Evolutionary conservation across 371 early-diverging fungal genomes (phyloP).

Genomic region (Catenaria anguillulae): DNA sequence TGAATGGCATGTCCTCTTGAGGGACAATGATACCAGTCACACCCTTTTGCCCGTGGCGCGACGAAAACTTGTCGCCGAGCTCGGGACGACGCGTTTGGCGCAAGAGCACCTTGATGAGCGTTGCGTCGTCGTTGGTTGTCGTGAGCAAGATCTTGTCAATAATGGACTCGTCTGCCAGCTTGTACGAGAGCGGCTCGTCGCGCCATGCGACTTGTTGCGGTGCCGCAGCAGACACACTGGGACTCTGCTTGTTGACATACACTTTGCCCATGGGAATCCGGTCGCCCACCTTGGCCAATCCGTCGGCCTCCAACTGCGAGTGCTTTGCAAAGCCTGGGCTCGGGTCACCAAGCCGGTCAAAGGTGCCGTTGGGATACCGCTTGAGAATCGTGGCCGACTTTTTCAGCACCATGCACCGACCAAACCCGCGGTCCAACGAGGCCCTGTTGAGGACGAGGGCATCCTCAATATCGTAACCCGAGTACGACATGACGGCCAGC

Average conservation of each 20-base stretch:
- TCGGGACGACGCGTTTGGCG: constrained; percentile 96
- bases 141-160: constrained; percentile 85
- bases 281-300: constrained; percentile 80
- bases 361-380: constrained; percentile 74
- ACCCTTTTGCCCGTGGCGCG: constrained; percentile 99
- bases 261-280: constrained; percentile 53
- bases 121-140: constrained; percentile 85
- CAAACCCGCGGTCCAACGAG: constrained; percentile 97
- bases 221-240: constrained; percentile 52
- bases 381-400: constrained; percentile 69
- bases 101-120: constrained; percentile 84
- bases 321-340: constrained; percentile 25
- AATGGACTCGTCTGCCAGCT: constrained; percentile 66
- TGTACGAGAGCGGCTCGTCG: constrained; percentile 65
- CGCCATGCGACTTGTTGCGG: constrained; percentile 13
- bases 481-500: constrained; percentile 98
- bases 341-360: constrained; percentile 74
- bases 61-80: constrained; percentile 99
- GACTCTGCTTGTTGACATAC: constrained; percentile 77
- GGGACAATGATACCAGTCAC: constrained; percentile 95
- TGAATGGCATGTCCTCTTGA: constrained; percentile 98
- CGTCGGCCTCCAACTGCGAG: constrained; percentile 58
- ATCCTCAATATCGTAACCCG: constrained; percentile 99
- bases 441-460: constrained; percentile 96
- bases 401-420: constrained; percentile 89